These are phyloP conservation scores for Clarireedia hainanense DNA, from an alignment of 2,329 filamentous ascomycete species.

Conservation along the genomic window DNA sequence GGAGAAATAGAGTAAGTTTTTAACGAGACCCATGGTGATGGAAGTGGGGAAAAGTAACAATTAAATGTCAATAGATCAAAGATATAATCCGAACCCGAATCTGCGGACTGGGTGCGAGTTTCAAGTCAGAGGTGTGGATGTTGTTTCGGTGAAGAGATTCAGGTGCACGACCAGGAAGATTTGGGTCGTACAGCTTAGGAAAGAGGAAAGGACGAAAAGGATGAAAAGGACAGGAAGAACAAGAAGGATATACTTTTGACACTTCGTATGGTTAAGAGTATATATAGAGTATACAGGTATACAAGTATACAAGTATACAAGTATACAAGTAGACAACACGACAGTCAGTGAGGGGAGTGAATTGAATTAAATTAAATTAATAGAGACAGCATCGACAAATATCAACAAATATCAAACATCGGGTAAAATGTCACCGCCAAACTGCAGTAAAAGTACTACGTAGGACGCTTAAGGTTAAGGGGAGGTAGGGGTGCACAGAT, in stretches of 20 bases:
- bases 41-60: background rate
- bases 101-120: background rate
- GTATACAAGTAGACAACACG: too few relatives aligned
- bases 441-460: background rate
- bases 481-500: too few relatives aligned
- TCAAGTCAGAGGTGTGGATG: background rate
- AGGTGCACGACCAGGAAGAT: too few relatives aligned
- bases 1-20: conserved; percentile 59
- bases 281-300: too few relatives aligned
- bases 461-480: too few relatives aligned
- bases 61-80: background rate
- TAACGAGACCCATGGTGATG: conserved; percentile 44
- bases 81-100: background rate
- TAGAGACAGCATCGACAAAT: background rate
- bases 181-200: too few relatives aligned
- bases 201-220: too few relatives aligned
- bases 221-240: too few relatives aligned
- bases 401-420: background rate
- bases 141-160: too few relatives aligned
- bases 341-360: background rate
- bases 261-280: too few relatives aligned
- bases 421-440: background rate
- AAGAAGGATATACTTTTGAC: too few relatives aligned
- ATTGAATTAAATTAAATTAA: background rate
- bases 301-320: too few relatives aligned